Conservation (phyloP, 2,329 filamentous ascomycete species). For the Penicillium frequentans region DNA sequence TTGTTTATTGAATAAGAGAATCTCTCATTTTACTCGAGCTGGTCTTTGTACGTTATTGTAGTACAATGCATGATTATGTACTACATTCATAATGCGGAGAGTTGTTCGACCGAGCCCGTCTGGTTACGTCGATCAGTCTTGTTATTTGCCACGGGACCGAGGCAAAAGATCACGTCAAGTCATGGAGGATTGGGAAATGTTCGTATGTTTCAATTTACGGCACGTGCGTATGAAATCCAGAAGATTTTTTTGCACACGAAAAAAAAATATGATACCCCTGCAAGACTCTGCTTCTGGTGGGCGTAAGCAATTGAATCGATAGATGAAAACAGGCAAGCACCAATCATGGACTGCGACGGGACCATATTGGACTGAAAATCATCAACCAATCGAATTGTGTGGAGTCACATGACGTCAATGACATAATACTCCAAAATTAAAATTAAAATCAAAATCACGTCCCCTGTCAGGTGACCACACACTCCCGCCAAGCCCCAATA, state of each 20-base stretch:
- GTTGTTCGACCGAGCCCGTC: background rate
- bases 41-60: background rate
- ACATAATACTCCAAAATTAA: constrained; percentile 1
- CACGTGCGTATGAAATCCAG: too few species aligned
- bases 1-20: background rate
- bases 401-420: background rate
- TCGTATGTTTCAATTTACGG: too few species aligned
- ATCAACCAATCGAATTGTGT: background rate
- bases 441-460: too few species aligned
- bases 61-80: background rate
- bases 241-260: too few species aligned
- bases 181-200: too few species aligned
- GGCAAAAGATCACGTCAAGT: background rate
- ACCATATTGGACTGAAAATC: background rate
- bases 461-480: constrained; percentile 29
- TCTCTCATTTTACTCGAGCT: background rate
- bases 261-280: too few species aligned
- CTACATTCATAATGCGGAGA: background rate
- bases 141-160: background rate
- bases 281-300: background rate
- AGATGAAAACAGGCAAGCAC: background rate
- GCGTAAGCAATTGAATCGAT: background rate
- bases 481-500: constrained; percentile 26
- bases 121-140: background rate
- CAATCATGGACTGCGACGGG: background rate